These are phyloP conservation scores for Aspergillus spinulosporus DNA, from an alignment of 2,329 filamentous ascomycete species.

Conservation along the genomic window DNA sequence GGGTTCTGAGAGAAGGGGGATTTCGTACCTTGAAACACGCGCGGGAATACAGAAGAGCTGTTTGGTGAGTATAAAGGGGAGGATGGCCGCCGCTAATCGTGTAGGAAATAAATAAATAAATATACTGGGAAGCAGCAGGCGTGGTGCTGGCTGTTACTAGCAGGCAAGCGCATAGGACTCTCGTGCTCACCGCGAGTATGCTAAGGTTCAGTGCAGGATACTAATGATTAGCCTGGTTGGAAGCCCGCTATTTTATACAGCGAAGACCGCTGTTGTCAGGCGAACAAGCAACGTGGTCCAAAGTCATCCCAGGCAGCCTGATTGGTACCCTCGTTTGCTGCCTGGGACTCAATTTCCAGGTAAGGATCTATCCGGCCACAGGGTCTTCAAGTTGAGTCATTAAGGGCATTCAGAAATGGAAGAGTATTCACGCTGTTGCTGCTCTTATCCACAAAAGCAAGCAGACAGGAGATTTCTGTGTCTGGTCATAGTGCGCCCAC, in stretches of 20 bases:
- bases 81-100: too few species aligned
- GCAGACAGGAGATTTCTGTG: not conserved
- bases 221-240: constrained; percentile 10
- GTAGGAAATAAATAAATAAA: too few species aligned
- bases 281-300: constrained; percentile 18
- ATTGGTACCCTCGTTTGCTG: constrained; percentile 20
- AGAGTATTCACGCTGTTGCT: not conserved
- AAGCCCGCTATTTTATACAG: constrained; percentile 13
- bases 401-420: too few species aligned
- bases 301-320: constrained; percentile 13
- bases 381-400: constrained; percentile 7
- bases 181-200: too few species aligned
- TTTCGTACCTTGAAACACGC: too few species aligned
- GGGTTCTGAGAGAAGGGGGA: too few species aligned
- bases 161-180: too few species aligned
- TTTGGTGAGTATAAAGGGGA: too few species aligned
- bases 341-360: constrained; percentile 15
- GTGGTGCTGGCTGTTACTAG: too few species aligned
- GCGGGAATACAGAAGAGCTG: too few species aligned
- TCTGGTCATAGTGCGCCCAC: too few species aligned
- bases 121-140: too few species aligned
- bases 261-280: not conserved
- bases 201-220: constrained; percentile 8
- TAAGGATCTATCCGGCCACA: constrained; percentile 9
- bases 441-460: constrained; percentile 6